Conservation (phyloP, 441 rosid genomes). For the Syzygium syzygioides region DNA sequence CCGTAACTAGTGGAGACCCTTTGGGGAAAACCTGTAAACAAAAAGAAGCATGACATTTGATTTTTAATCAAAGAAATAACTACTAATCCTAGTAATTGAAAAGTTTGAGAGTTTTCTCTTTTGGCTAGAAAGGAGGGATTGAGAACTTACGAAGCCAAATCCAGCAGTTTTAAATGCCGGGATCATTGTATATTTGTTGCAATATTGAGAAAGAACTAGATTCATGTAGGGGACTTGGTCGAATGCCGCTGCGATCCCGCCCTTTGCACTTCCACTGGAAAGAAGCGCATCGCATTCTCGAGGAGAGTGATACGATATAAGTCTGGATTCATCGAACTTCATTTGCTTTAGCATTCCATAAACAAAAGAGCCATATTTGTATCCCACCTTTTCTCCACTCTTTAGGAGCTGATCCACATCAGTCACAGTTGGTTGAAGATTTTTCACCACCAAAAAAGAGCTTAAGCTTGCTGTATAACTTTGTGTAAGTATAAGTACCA, state of each 20-base stretch:
- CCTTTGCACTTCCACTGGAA: background rate
- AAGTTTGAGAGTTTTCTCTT: background rate
- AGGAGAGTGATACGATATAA: background rate
- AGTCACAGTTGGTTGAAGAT: conserved; percentile 20
- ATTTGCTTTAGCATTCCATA: background rate
- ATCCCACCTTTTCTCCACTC: background rate
- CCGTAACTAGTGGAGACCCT: background rate
- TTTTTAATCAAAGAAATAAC: background rate
- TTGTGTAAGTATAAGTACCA: conserved; percentile 47
- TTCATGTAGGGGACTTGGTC: background rate
- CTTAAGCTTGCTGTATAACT: conserved; percentile 59
- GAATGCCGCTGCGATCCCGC: background rate
- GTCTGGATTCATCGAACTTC: background rate
- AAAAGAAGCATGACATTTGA: background rate
- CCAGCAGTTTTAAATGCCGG: background rate
- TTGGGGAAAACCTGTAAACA: background rate
- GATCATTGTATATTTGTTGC: background rate
- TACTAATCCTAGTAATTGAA: background rate
- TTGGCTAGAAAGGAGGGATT: background rate
- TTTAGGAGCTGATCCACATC: background rate
- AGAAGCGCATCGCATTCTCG: background rate
- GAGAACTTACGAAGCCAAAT: background rate
- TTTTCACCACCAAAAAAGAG: conserved; percentile 43
- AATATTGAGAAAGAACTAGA: background rate
- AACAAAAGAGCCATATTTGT: background rate